These are phyloP conservation scores for Plantago major DNA, from an alignment of 257 asterid species.

Conservation along the genomic window DNA sequence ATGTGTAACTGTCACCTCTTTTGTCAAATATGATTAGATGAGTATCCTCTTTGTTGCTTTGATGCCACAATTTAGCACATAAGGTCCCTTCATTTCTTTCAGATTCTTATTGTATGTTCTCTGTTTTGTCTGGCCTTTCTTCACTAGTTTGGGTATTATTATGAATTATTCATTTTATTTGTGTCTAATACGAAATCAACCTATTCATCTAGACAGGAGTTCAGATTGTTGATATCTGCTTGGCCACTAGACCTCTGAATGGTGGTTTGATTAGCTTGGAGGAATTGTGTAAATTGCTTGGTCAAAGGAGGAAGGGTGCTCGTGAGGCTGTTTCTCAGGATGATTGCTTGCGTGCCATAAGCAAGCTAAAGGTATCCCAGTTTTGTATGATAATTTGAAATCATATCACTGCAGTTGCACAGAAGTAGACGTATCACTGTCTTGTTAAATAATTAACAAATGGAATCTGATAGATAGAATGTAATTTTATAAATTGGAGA, in stretches of 20 bases:
- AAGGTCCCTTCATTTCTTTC: background rate
- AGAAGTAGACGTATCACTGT: background rate
- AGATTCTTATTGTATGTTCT: background rate
- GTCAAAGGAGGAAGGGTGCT: conserved; percentile 72
- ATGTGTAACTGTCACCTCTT: background rate
- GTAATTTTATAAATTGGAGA: background rate
- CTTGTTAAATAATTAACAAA: background rate
- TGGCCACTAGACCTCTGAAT: conserved; percentile 79
- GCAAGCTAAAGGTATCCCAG: conserved; percentile 80
- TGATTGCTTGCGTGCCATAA: conserved; percentile 96
- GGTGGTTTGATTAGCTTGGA: conserved; percentile 96
- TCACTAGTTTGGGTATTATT: background rate
- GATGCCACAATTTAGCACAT: background rate
- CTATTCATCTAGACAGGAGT: conserved; percentile 76
- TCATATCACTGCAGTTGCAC: background rate
- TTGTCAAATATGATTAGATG: background rate
- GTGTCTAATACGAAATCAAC: conserved; percentile 22
- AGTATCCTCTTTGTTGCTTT: background rate
- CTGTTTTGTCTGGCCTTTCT: background rate
- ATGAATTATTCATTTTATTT: background rate
- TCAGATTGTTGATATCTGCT: conserved; percentile 85
- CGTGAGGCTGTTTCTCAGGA: conserved; percentile 92
- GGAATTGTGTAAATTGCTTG: conserved; percentile 74
- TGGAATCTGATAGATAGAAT: background rate
- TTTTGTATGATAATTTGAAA: background rate